A percentile compares a stretch with the other conserved stretches of the same genome.
Conservation (phyloP, 2,329 filamentous ascomycete species). For the Neocucurbitaria cava region DNA sequence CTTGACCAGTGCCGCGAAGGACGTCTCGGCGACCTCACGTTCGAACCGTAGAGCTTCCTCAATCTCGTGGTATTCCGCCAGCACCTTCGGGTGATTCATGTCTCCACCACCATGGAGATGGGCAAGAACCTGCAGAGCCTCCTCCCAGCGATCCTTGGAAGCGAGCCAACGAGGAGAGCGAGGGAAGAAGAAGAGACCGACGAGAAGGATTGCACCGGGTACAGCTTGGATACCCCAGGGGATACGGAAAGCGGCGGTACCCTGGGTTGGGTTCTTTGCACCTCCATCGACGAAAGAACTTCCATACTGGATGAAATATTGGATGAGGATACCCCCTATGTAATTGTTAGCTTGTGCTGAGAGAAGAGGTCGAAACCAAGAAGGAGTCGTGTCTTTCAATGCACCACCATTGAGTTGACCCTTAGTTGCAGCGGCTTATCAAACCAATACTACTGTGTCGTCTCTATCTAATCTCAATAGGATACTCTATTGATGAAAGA, state of each 20-base stretch:
- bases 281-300: conserved; percentile 61
- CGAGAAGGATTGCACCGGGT: conserved; percentile 48
- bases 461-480: too few relatives aligned
- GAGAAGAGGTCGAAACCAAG: not conserved
- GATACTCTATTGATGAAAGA: too few relatives aligned
- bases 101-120: conserved; percentile 66
- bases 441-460: too few relatives aligned
- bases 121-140: conserved; percentile 63
- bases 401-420: too few relatives aligned
- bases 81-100: conserved; percentile 63
- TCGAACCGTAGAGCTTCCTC: conserved; percentile 63
- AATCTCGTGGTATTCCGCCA: conserved; percentile 69
- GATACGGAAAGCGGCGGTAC: conserved; percentile 48
- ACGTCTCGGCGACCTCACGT: conserved; percentile 59
- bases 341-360: conserved; percentile 15
- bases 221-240: conserved; percentile 55
- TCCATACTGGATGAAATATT: conserved; percentile 72
- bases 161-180: conserved; percentile 73
- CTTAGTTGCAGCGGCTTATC: too few relatives aligned
- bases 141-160: conserved; percentile 70
- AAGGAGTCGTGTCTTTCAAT: too few relatives aligned
- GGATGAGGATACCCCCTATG: conserved; percentile 66
- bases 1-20: conserved; percentile 58
- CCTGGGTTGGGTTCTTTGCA: conserved; percentile 52
- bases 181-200: conserved; percentile 52